Evolutionary conservation across 768 basidiomycete species (phyloP).

Genomic region (Boletales sp.): DNA sequence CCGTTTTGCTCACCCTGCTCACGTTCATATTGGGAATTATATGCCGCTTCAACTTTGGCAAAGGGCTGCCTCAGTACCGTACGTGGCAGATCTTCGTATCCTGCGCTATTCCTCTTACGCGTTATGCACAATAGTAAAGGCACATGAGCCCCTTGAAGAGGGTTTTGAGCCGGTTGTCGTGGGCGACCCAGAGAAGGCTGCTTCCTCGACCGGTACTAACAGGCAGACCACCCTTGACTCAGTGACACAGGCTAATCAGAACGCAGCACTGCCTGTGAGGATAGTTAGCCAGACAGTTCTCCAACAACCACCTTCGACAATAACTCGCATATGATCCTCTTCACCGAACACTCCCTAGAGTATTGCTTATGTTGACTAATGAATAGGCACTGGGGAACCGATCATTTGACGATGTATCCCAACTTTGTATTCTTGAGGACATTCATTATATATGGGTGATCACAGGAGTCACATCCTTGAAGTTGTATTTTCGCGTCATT

Average conservation of each 20-base stretch:
- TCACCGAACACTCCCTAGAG: conserved; percentile 2
- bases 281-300: not conserved
- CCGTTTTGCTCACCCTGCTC: conserved; percentile 52
- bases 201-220: conserved; percentile 57
- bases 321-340: conserved; percentile 32
- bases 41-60: conserved; percentile 75
- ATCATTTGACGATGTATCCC: not conserved
- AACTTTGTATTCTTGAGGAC: not conserved
- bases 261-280: conserved; percentile 19
- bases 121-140: conserved; percentile 42
- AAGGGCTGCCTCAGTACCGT: conserved; percentile 68
- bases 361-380: conserved; percentile 3
- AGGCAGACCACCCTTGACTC: conserved; percentile 59
- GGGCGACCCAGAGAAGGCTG: conserved; percentile 51
- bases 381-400: conserved; percentile 22
- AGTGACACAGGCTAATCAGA: too few relatives aligned
- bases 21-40: conserved; percentile 60
- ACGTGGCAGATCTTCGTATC: conserved; percentile 25
- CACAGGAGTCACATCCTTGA: not conserved
- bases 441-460: not conserved
- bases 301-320: conserved; percentile 32
- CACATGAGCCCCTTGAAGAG: conserved; percentile 47
- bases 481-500: not conserved
- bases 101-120: conserved; percentile 1
- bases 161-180: conserved; percentile 34